Evolutionary conservation across 805 yeast species (phyloP).

Genomic region (Lachancea thermotolerans): DNA sequence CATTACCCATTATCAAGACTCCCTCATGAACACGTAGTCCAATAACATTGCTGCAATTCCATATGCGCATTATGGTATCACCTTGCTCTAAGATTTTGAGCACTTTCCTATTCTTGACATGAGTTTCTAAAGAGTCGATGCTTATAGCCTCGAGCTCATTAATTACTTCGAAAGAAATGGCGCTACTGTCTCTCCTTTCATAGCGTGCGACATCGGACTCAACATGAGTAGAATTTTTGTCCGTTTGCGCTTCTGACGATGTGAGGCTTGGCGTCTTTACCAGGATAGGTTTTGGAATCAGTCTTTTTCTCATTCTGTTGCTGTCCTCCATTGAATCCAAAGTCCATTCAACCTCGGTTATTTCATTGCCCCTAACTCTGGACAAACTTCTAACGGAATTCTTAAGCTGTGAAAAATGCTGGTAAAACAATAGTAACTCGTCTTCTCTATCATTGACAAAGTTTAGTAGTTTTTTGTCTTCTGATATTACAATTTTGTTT

Average conservation of each 20-base stretch:
- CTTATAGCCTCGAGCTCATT: constrained; percentile 36
- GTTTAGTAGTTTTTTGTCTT: constrained; percentile 44
- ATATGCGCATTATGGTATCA: constrained; percentile 62
- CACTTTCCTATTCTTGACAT: constrained; percentile 70
- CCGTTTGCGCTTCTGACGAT: not conserved
- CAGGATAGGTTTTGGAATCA: constrained; percentile 37
- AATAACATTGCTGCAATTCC: constrained; percentile 68
- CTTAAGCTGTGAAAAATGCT: not conserved
- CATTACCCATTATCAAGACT: constrained; percentile 59
- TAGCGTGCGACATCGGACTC: not conserved
- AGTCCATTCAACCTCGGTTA: constrained; percentile 33
- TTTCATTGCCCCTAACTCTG: constrained; percentile 12
- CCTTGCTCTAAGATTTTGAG: constrained; percentile 60
- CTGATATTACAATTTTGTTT: constrained; percentile 38
- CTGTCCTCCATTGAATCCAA: constrained; percentile 66
- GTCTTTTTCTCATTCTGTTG: constrained; percentile 57
- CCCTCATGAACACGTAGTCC: constrained; percentile 78
- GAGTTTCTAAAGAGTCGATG: constrained; percentile 30
- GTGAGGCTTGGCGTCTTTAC: not conserved
- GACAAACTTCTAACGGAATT: not conserved
- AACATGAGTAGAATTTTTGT: constrained; percentile 1
- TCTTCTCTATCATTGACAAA: constrained; percentile 58
- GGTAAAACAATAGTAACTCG: constrained; percentile 10
- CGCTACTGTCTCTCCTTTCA: constrained; percentile 13
- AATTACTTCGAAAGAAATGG: constrained; percentile 39